Evolutionary conservation across 441 rosid species (phyloP).

Genomic region (Flueggea neowawraea): DNA sequence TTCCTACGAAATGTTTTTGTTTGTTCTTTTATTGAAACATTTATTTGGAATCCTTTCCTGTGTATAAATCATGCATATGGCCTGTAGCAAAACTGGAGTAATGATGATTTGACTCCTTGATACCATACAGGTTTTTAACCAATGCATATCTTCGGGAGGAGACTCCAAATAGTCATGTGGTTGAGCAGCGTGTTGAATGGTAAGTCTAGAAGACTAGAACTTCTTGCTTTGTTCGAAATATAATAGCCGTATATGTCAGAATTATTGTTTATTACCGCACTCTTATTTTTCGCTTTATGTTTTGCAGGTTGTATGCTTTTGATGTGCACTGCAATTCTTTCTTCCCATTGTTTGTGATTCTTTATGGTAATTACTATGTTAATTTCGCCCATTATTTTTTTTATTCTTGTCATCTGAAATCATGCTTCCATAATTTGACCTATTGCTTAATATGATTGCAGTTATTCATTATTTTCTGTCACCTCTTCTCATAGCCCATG

Average conservation of each 20-base stretch:
- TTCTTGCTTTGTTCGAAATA: constrained; percentile 8
- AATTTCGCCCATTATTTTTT: constrained; percentile 4
- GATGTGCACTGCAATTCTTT: constrained; percentile 99
- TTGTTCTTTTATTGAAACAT: background rate
- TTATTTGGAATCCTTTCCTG: background rate
- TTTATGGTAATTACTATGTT: constrained; percentile 60
- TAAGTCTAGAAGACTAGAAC: constrained; percentile 32
- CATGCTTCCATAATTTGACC: constrained; percentile 9
- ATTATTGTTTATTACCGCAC: background rate
- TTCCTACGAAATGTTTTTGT: background rate
- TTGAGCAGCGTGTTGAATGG: constrained; percentile 98
- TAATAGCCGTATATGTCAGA: background rate
- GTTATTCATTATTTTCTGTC: constrained; percentile 90
- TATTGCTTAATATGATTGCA: constrained; percentile 32
- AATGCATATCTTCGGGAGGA: constrained; percentile 94
- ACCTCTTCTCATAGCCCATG: constrained; percentile 80
- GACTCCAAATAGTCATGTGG: constrained; percentile 93
- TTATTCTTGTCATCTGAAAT: background rate
- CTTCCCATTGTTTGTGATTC: constrained; percentile 96
- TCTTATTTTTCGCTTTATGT: background rate
- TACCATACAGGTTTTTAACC: constrained; percentile 72
- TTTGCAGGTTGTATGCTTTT: constrained; percentile 87
- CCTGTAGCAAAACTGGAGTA: background rate
- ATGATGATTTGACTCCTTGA: constrained; percentile 7
- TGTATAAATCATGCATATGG: background rate